A percentile compares a stretch with the other conserved stretches of the same genome.
These are phyloP conservation scores for Plasmodium fragile DNA, from an alignment of 169 alveolate genomes.

Conservation along the genomic window DNA sequence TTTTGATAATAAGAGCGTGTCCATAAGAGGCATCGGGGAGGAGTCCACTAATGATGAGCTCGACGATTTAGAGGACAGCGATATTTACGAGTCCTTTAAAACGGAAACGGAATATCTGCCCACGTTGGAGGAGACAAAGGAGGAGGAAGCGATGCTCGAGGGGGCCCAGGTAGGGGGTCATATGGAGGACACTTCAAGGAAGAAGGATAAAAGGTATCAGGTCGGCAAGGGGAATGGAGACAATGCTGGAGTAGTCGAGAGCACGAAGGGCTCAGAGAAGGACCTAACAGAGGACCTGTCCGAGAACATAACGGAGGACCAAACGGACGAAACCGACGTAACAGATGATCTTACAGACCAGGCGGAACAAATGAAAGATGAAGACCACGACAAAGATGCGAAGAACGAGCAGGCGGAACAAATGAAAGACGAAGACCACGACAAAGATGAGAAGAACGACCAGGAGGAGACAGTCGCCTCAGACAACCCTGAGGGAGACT, in stretches of 20 bases:
- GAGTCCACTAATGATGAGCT: slow-evolving; percentile 24
- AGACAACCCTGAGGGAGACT: background rate
- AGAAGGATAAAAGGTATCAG: background rate
- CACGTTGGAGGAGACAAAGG: background rate
- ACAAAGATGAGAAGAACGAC: background rate
- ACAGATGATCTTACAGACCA: no score
- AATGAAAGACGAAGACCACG: background rate
- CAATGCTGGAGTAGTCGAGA: no score
- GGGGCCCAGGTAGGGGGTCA: background rate
- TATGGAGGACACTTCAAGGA: background rate
- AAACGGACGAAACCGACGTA: no score
- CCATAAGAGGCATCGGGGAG: slow-evolving; percentile 30
- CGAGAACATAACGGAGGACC: no score
- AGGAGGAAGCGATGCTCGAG: background rate
- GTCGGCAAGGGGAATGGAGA: background rate
- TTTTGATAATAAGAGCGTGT: slow-evolving; percentile 12
- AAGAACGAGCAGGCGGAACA: background rate
- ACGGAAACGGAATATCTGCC: background rate
- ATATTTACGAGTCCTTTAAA: slow-evolving; percentile 5
- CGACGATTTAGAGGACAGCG: background rate
- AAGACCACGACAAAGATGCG: background rate
- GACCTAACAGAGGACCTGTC: background rate
- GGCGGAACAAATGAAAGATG: background rate
- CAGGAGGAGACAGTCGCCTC: background rate
- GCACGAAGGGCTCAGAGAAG: no score